Percentiles rank a stretch among this genome's conserved stretches.
Evolutionary conservation across 2,329 filamentous ascomycete species (phyloP).

Genomic region (Hymenoscyphus occultus): DNA sequence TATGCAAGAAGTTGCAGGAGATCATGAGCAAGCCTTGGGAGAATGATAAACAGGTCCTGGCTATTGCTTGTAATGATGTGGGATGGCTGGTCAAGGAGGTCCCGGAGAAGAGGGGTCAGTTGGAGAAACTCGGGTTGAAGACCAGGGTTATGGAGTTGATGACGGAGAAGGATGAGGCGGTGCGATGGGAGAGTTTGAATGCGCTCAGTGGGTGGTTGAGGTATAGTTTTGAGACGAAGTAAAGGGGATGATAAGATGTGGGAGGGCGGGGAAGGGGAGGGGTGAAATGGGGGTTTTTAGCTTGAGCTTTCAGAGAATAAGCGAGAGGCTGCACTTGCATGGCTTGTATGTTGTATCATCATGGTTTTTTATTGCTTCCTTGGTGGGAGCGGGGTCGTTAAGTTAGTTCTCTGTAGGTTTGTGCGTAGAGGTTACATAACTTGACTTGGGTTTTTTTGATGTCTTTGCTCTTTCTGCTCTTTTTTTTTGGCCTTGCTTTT

Average conservation of each 20-base stretch:
- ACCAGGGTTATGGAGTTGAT: constrained; percentile 69
- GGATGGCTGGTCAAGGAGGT: constrained; percentile 68
- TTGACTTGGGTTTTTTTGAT: no score
- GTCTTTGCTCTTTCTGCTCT: no score
- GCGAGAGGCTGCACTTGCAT: neutral
- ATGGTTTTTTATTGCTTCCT: neutral
- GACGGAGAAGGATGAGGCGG: constrained; percentile 66
- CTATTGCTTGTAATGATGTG: constrained; percentile 71
- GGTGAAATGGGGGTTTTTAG: neutral
- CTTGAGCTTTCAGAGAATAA: no score
- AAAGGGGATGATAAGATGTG: constrained; percentile 3
- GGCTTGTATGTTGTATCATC: neutral
- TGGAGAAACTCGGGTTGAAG: constrained; percentile 68
- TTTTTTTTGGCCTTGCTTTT: no score
- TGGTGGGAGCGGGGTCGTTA: neutral
- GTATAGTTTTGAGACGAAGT: constrained; percentile 59
- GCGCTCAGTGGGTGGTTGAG: constrained; percentile 73
- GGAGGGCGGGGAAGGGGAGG: no score
- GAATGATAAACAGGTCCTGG: constrained; percentile 68
- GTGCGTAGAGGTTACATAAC: neutral
- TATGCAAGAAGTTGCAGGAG: constrained; percentile 64
- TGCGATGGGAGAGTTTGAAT: constrained; percentile 71
- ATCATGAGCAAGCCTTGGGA: constrained; percentile 67
- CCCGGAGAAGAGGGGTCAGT: constrained; percentile 61
- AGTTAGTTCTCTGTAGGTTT: neutral